phyloP scores from a whole-genome alignment of 2,329 filamentous ascomycete genomes.

The Diaporthe velutina region DNA sequence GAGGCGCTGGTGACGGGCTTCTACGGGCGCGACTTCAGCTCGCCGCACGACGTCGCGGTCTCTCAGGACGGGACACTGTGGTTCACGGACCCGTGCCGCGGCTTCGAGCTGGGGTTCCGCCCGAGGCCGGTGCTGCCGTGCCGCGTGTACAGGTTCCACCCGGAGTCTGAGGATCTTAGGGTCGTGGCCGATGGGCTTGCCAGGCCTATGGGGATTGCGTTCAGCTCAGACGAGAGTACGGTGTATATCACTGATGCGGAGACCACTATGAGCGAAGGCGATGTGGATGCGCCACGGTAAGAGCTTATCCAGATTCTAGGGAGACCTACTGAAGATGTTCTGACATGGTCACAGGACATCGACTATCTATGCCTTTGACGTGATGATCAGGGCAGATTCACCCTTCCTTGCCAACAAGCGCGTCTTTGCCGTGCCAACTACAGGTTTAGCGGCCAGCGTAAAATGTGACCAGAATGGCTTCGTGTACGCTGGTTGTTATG shows the following conservation, averaged over 20 bases:
- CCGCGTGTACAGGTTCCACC: conserved; percentile 62
- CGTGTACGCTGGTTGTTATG: conserved; percentile 61
- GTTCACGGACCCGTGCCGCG: conserved; percentile 63
- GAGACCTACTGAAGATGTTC: not conserved
- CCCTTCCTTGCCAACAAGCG: conserved; percentile 62
- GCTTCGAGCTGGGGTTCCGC: conserved; percentile 59
- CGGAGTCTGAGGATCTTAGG: conserved; percentile 54
- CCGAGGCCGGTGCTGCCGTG: conserved; percentile 58
- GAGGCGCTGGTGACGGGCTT: conserved; percentile 56
- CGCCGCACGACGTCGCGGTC: conserved; percentile 57
- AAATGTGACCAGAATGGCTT: conserved; percentile 57
- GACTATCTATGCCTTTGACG: conserved; percentile 63
- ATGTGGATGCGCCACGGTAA: conserved; percentile 47
- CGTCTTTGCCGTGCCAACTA: conserved; percentile 63
- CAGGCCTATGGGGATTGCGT: conserved; percentile 56
- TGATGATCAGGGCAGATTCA: conserved; percentile 51
- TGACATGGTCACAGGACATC: conserved; percentile 45
- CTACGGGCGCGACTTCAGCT: conserved; percentile 61
- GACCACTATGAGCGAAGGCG: conserved; percentile 47
- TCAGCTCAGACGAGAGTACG: conserved; percentile 53
- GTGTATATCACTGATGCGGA: conserved; percentile 60
- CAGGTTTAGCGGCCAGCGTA: conserved; percentile 59
- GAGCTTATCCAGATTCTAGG: not conserved
- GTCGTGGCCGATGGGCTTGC: conserved; percentile 62
- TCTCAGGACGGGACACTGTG: conserved; percentile 55